phyloP scores from a whole-genome alignment of 2,329 filamentous ascomycete genomes.

The Dactylonectria estremocensis region DNA sequence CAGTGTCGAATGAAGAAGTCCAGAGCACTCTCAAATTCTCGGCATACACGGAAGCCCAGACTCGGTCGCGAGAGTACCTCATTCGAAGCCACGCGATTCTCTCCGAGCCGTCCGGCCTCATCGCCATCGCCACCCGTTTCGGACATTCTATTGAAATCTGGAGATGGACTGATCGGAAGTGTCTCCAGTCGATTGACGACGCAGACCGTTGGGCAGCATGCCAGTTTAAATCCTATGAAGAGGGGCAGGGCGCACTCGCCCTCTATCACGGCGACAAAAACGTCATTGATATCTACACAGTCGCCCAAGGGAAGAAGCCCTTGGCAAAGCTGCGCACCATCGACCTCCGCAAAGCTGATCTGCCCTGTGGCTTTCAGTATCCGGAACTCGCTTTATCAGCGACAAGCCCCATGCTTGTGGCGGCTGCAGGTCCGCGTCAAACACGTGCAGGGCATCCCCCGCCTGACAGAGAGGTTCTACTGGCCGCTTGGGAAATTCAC shows the following conservation, averaged over 20 bases:
- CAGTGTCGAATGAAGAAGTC: slow-evolving; percentile 83
- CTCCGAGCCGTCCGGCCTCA: slow-evolving; percentile 56
- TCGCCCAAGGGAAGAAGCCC: slow-evolving; percentile 54
- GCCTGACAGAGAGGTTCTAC: slow-evolving; percentile 55
- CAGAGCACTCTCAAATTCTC: slow-evolving; percentile 62
- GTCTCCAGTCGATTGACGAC: slow-evolving; percentile 55
- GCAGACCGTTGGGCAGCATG: slow-evolving; percentile 58
- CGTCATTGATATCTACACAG: slow-evolving; percentile 53
- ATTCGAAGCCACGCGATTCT: slow-evolving; percentile 61
- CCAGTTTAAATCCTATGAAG: slow-evolving; percentile 54
- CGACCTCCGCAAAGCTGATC: slow-evolving; percentile 52
- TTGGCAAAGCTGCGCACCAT: slow-evolving; percentile 55
- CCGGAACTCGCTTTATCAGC: slow-evolving; percentile 59
- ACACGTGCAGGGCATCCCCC: slow-evolving; percentile 56
- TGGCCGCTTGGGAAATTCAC: slow-evolving; percentile 58
- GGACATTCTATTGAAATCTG: slow-evolving; percentile 58
- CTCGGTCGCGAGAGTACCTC: slow-evolving; percentile 58
- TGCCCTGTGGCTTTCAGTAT: slow-evolving; percentile 57
- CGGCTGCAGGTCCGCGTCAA: slow-evolving; percentile 57
- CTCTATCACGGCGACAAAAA: slow-evolving; percentile 53
- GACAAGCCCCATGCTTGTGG: slow-evolving; percentile 57
- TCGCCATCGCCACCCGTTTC: slow-evolving; percentile 58
- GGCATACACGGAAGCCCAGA: slow-evolving; percentile 57
- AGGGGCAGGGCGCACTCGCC: slow-evolving; percentile 53
- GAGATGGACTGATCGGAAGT: slow-evolving; percentile 58